Base-by-base conservation (phyloP, 2,329 filamentous ascomycete species). In the Arthrobotrys megalospora region DNA sequence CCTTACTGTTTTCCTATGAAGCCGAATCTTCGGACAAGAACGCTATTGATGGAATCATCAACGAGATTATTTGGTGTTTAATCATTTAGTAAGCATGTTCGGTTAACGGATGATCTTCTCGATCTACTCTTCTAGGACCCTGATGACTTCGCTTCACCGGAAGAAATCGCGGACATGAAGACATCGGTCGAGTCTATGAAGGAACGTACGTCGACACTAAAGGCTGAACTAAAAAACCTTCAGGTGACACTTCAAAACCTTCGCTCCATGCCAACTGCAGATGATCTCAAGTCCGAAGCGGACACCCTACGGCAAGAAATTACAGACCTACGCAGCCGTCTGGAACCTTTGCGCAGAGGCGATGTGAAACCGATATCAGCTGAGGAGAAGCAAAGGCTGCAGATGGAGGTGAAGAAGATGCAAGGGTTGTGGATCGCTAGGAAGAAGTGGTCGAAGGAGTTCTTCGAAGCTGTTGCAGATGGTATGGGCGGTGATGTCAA, bases 111-210 rank as follows among this genome's bases (percentile, higher is more conserved):
- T 50, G 41, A 47, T 45, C 12, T 24, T 50, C 41, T 41, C 28
- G 50, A 16, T 45, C 63, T 24, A 34, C 53, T 34, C 43, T 71
- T 86, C 19, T 84, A 91, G 86, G 85, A 88, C 69, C 84, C 87
- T 43, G 83, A 85, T 12, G 86, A 88, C 47, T 85, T 86, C 28
- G 83, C 84, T 52, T 85, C 86, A 1, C 84, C 87, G 6, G 86
- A 87, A 70, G 83, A 86, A 53, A 85, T 90, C 48, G 84, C 85
- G 47, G 83, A 84, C 14, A 85, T 90, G 80, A 86, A 89, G 68
- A 80, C 83, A n/a, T 83, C 86, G 36, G 88, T 88, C 76, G 82
- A 84, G 10, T 79, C 82, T 41, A 85, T 79, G 45, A 82, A 80
- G 47, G 63, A 73, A 36, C 79, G 81, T 28, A 80, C 80, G 47